Evolutionary conservation across 805 yeast species (phyloP).

Genomic region (Kuraishia piskuri): DNA sequence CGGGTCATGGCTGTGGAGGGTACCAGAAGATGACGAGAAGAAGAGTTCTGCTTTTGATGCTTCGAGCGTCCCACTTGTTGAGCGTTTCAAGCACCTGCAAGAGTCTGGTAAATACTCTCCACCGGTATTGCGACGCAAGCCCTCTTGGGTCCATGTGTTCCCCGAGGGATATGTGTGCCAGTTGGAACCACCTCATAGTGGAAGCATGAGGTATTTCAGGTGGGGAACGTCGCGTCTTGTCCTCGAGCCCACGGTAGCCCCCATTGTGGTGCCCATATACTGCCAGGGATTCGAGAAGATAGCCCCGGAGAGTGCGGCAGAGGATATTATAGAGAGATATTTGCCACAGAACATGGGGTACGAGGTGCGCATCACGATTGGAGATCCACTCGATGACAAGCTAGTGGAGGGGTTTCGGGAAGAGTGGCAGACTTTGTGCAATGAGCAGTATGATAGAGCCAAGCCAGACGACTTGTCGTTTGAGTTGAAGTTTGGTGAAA

Average conservation of each 20-base stretch:
- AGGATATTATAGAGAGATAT: constrained; percentile 43
- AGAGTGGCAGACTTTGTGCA: constrained; percentile 62
- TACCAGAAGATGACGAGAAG: constrained; percentile 1
- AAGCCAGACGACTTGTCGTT: constrained; percentile 52
- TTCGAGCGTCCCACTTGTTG: background rate
- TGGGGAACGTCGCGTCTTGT: constrained; percentile 91
- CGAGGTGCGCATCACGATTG: constrained; percentile 61
- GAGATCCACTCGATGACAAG: constrained; percentile 57
- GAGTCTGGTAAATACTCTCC: constrained; percentile 26
- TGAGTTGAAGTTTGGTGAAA: constrained; percentile 53
- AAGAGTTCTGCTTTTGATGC: background rate
- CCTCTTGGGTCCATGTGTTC: constrained; percentile 89
- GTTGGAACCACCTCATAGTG: constrained; percentile 63
- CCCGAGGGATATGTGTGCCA: constrained; percentile 96
- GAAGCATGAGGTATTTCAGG: constrained; percentile 89
- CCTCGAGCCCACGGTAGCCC: constrained; percentile 74
- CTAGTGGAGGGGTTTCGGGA: constrained; percentile 51
- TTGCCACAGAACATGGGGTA: constrained; percentile 60
- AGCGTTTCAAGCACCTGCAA: constrained; percentile 8
- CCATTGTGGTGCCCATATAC: constrained; percentile 82
- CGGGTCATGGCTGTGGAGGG: background rate
- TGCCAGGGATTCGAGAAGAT: constrained; percentile 80
- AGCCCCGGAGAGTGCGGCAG: constrained; percentile 67
- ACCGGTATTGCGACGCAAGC: constrained; percentile 53
- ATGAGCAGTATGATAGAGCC: constrained; percentile 38